Base-by-base conservation (phyloP, 2,329 filamentous ascomycete genomes). In the Penicillium paneum region DNA sequence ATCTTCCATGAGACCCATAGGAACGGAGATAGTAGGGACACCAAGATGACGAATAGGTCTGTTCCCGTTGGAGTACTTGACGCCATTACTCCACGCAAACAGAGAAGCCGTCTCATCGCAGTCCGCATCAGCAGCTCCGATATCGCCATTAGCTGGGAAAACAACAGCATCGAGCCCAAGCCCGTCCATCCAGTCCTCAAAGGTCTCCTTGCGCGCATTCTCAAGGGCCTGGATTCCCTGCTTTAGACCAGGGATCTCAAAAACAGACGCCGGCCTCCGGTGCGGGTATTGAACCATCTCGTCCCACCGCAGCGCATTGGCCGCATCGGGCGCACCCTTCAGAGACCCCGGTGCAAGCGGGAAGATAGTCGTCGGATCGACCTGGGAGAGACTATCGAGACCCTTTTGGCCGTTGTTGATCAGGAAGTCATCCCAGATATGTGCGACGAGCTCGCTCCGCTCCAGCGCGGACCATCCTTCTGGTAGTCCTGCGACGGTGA, bases 61-160 rank as follows among this genome's bases (percentile, higher is more conserved):
- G 48, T 82, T 82, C 0, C 81, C 81, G 51, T 83, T 81, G 0
- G 75, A 77, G 54, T 83, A 83, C 38, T 75, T 76, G 5, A 83
- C 75, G 0, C 82, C 81, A 44, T 83, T 81, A 28, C 70, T 72
- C 53, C 77, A 71, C 4, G 76, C 76, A 52, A 77, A 70, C 10
- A 61, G 54, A 12, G 75, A 70, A 31, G 63, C 60, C 7, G 63
- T 56, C 17, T 62, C 52, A 35, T 69, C 67, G 0, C 62, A 58
- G 60, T 83, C 81, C 0, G 79, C 65, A 62, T 83, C 73, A 5
- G 79, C 77, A 7, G 69, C 66, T 0, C 78, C 80, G 0, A 83
- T 72, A 55, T 83, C 81, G 0, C 79, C 79, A 28, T 76, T 74
- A 0, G 78, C 74, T 0, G 81, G 81, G 50, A 80, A 81, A 0